Conservation (phyloP, 345 rosid species). For the Syzygium grande region DNA sequence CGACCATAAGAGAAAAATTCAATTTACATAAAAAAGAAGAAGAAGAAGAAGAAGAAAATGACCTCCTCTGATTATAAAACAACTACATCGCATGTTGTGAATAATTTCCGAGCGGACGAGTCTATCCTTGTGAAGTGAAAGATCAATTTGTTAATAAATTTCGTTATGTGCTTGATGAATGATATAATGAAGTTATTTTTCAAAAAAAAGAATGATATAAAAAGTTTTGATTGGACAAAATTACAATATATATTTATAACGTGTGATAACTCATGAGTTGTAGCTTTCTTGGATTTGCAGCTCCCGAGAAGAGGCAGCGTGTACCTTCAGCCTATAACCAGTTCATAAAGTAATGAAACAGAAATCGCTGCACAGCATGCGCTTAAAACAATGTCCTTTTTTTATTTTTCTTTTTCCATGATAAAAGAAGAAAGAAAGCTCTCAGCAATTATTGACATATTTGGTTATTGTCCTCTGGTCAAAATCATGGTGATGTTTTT, state of each 20-base stretch:
- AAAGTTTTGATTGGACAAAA: background rate
- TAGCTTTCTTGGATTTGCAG: conserved; percentile 34
- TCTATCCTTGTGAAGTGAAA: background rate
- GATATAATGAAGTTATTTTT: no score
- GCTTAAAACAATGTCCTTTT: background rate
- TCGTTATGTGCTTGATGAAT: background rate
- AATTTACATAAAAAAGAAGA: background rate
- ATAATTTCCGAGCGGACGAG: background rate
- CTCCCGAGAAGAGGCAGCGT: conserved; percentile 97
- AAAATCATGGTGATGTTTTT: background rate
- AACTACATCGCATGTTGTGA: background rate
- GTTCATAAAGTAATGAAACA: conserved; percentile 70
- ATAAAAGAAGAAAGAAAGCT: background rate
- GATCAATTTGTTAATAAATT: background rate
- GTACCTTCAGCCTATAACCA: conserved; percentile 98
- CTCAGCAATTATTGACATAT: background rate
- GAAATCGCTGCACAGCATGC: background rate
- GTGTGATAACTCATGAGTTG: background rate
- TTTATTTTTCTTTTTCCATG: background rate
- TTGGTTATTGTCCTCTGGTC: background rate
- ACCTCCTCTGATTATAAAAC: background rate
- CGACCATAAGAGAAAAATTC: background rate
- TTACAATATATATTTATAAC: background rate
- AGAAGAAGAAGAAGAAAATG: background rate
- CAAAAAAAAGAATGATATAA: background rate